Evolutionary conservation across 23 red algal genomes (phyloP), one percentile per base, ranked within the genome.

Genomic region (Agarophyton chilense): DNA sequence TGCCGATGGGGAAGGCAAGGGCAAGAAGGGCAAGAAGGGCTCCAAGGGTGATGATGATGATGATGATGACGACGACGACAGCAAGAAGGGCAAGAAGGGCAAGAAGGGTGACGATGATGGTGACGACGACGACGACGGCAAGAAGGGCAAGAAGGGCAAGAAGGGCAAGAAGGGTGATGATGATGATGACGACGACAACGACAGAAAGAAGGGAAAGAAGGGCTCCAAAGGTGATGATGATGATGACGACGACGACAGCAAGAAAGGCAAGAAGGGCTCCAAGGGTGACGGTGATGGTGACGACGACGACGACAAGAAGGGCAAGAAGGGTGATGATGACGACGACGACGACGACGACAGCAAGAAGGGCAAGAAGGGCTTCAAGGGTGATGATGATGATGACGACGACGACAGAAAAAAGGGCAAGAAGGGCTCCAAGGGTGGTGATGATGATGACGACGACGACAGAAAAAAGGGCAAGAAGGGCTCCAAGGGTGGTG

Each of bases 301-400:
- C 24, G 68, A 74, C 29, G 41, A 49, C 39, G 41, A 65, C 22
- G 43, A 25, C n/a, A 74, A 74, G 68, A 74, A 74, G 4, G 41
- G 65, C 34, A 11, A 9, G 13, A 72, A 72, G 62, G 36, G 39
- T 44, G n/a, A 44, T 14, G 34, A 40, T 34, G 65, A 72, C 31
- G 31, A 41, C 10, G 65, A 72, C 36, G 65, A 72, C 36, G 65
- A 72, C 21, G 35, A 72, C 14, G 65, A 72, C 6, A 35, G 42
- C 0, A 42, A 41, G 35, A 18, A 43, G 8, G 2, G 36, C 10
- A 44, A 24, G 17, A 72, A 43, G 65, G 65, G 65, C 65, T 4
- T 1, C 65, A 24, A 72, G 10, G 35, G 29, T 34, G 65, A 42
- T 43, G 65, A 72, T 13, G 65, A 72, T 43, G 65, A 72, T 34